These are phyloP conservation scores for Triticum dicoccoides DNA, from an alignment of 176 grass and related monocot genomes.

Conservation along the genomic window DNA sequence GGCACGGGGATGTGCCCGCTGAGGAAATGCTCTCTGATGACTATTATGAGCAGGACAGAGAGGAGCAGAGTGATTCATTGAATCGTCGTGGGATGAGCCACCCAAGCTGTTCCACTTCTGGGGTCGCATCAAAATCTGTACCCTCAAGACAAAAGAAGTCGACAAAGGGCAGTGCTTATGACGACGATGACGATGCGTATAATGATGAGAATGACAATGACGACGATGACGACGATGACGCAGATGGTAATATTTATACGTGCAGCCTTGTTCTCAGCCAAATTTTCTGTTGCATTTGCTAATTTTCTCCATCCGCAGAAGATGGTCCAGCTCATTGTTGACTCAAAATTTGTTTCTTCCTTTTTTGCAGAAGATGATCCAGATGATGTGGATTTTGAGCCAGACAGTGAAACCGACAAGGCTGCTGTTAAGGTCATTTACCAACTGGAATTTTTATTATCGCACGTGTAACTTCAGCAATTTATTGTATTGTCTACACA, in stretches of 20 bases:
- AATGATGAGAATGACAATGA: slow-evolving; percentile 60
- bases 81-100: slow-evolving; percentile 46
- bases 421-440: slow-evolving; percentile 62
- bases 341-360: slow-evolving; percentile 23
- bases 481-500: slow-evolving; percentile 23
- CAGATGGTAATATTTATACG: slow-evolving; percentile 68
- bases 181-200: slow-evolving; percentile 41
- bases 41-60: slow-evolving; percentile 91
- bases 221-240: slow-evolving; percentile 35
- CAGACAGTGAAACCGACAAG: slow-evolving; percentile 85
- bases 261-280: slow-evolving; percentile 2
- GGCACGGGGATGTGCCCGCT: slow-evolving; percentile 57
- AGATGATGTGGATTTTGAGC: slow-evolving; percentile 97
- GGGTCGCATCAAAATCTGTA: slow-evolving; percentile 40
- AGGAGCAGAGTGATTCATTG: slow-evolving; percentile 71
- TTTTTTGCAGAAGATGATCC: slow-evolving; percentile 91
- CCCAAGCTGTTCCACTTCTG: slow-evolving; percentile 58
- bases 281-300: slow-evolving; percentile 7
- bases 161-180: slow-evolving; percentile 55
- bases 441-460: slow-evolving; percentile 10
- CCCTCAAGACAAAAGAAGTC: slow-evolving; percentile 57
- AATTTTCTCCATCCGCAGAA: slow-evolving; percentile 11
- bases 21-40: slow-evolving; percentile 97
- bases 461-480: slow-evolving; percentile 3
- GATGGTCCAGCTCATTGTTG: background rate